Conservation (phyloP, 192 early-diverging fungal species). For the Phlyctochytrium bullatum region DNA sequence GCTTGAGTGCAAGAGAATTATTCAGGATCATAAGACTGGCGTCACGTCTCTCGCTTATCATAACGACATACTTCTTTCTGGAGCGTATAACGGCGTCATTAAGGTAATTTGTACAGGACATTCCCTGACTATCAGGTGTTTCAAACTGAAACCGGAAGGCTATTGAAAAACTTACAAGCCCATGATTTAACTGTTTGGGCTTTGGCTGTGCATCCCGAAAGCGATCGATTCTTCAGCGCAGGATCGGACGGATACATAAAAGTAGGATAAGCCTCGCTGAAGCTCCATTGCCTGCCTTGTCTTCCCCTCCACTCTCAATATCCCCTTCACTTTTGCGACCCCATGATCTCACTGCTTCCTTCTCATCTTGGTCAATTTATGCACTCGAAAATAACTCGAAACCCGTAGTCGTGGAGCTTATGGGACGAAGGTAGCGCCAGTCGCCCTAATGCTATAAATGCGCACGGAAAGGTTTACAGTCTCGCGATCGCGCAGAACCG, state of each 20-base stretch:
- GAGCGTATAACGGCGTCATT: conserved; percentile 57
- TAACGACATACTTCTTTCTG: conserved; percentile 47
- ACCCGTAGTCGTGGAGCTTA: too few relatives aligned
- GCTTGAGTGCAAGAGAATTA: conserved; percentile 55
- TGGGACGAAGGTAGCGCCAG: too few relatives aligned
- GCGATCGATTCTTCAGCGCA: conserved; percentile 49
- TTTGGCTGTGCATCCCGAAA: conserved; percentile 41
- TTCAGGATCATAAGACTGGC: conserved; percentile 48
- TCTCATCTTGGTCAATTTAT: too few relatives aligned
- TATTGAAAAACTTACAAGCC: conserved; percentile 37
- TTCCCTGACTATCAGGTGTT: conserved; percentile 35
- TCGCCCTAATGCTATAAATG: too few relatives aligned
- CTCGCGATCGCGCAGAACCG: conserved; percentile 40
- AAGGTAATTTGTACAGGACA: conserved; percentile 31
- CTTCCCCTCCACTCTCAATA: too few relatives aligned
- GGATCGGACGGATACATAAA: conserved; percentile 58
- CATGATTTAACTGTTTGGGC: conserved; percentile 60
- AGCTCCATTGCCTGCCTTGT: neutral
- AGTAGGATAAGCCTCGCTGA: conserved; percentile 33
- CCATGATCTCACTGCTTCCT: neutral
- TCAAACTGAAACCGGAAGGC: conserved; percentile 47
- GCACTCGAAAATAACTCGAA: too few relatives aligned
- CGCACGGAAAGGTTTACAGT: conserved; percentile 54
- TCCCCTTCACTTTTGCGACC: too few relatives aligned
- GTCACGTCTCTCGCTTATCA: conserved; percentile 54